A percentile compares a stretch with the other conserved stretches of the same genome.
These are phyloP conservation scores for Triticum urartu DNA, from an alignment of 176 grass and related monocot genomes.

Conservation along the genomic window DNA sequence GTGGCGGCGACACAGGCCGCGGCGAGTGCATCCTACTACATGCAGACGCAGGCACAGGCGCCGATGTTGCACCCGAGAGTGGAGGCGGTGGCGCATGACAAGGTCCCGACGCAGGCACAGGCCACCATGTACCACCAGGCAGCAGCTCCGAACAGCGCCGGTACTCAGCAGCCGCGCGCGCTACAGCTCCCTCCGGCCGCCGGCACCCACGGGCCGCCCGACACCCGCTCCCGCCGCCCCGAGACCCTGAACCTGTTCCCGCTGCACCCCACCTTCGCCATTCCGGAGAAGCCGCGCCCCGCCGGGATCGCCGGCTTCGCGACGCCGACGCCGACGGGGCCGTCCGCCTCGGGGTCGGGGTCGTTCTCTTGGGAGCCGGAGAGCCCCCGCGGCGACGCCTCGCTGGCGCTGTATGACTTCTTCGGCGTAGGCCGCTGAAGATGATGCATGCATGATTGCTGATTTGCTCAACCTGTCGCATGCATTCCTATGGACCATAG, in stretches of 20 bases:
- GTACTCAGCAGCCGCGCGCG: not conserved
- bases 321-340: not conserved
- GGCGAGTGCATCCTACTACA: not conserved
- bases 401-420: not conserved
- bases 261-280: not conserved
- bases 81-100: not conserved
- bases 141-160: not conserved
- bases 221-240: not conserved
- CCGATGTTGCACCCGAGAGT: not conserved
- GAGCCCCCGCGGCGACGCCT: not conserved
- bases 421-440: not conserved
- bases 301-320: not conserved
- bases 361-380: not conserved
- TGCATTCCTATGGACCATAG: no score
- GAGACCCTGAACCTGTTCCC: constrained; percentile 13
- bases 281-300: not conserved
- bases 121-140: not conserved
- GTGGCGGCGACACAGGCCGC: not conserved
- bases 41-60: not conserved
- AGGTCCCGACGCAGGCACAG: not conserved
- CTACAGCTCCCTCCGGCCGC: not conserved
- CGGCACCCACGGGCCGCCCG: not conserved
- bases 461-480: no score
- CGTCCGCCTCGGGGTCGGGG: not conserved
- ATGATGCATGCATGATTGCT: not conserved